Base-by-base conservation (phyloP, 192 early-diverging fungal genomes). In the Entophlyctis helioformis region DNA sequence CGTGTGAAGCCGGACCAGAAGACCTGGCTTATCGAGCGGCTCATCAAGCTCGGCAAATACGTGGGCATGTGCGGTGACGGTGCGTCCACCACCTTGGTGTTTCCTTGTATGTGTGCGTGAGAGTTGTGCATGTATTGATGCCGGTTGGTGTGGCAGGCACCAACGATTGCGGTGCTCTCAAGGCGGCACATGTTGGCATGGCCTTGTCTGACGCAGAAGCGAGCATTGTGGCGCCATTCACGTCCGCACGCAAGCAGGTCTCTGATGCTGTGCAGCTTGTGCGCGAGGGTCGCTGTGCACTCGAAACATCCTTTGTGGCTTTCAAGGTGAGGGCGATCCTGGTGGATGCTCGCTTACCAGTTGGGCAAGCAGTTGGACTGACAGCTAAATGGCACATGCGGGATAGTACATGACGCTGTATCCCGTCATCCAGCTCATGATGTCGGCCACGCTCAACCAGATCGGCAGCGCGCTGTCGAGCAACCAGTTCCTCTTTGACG, bases 61-160 rank as follows among this genome's bases (percentile, higher is more conserved):
- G 82, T 81, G 7, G 85, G 72, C 28, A 90, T 90, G 87, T 88
- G 85, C 56, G 87, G 87, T 44, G 85, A 90, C 47, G 87, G 83
- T 50, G 70, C 76, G 43, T 31, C 4, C 29, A 4, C 6, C 29
- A 31, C 11, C 6, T n/a, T n/a, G n/a, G n/a, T n/a, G n/a, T 11
- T 31, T 4, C 29, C 4, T 31, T 11, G 11, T 31, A 31, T 31
- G 11, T 8, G 6, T 8, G 29, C 29, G 29, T 31, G 29, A 31
- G 6, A 31, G 29, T 11, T 31, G 29, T 8, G 6, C 11, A 31
- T 31, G 29, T 8, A 31, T 11, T 31, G 11, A 4, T 31, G 6
- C 29, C 29, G 4, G 6, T 8, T 13, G 5, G 31, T 3, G 36
- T 5, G 9, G 16, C 15, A 15, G 25, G 49, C 6, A 61, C 58